phyloP scores from a whole-genome alignment of 2,329 filamentous ascomycete species.

The Aotearoamyces nothofagi region DNA sequence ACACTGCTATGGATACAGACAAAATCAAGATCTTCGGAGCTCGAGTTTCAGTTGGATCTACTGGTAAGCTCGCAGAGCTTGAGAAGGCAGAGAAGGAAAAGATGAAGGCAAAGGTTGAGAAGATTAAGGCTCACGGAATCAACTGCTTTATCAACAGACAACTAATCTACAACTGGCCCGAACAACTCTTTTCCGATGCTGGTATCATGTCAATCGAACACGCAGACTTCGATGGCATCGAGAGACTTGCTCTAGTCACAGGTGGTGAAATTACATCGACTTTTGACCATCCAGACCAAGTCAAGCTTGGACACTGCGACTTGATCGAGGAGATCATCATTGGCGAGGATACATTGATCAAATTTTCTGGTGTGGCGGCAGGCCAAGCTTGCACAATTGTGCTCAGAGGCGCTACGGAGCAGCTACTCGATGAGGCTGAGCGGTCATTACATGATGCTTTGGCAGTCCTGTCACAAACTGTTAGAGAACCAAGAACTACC shows the following conservation, averaged over 20 bases:
- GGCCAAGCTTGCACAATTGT: constrained; percentile 95
- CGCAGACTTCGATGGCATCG: constrained; percentile 96
- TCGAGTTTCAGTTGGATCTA: constrained; percentile 89
- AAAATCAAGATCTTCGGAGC: constrained; percentile 99
- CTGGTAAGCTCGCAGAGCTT: constrained; percentile 91
- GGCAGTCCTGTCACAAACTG: constrained; percentile 90
- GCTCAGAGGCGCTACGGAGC: constrained; percentile 87
- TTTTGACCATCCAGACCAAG: constrained; percentile 93
- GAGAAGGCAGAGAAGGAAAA: constrained; percentile 98
- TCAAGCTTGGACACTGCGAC: constrained; percentile 91
- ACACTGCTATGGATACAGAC: constrained; percentile 98
- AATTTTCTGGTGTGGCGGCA: constrained; percentile 89
- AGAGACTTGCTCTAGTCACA: constrained; percentile 85
- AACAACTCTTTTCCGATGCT: constrained; percentile 94
- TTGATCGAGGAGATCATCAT: constrained; percentile 97
- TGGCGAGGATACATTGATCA: constrained; percentile 92
- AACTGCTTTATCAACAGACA: constrained; percentile 99
- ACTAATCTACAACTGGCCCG: constrained; percentile 99
- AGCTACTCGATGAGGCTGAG: constrained; percentile 93
- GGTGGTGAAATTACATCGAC: constrained; percentile 96
- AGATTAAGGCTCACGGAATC: constrained; percentile 96
- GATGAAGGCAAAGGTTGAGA: constrained; percentile 99
- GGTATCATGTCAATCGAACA: constrained; percentile 98
- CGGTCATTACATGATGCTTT: constrained; percentile 91
- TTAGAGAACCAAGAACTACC: constrained; percentile 85